Conservation (phyloP, 2,329 filamentous ascomycete genomes). For the Xylariaceae sp. region DNA sequence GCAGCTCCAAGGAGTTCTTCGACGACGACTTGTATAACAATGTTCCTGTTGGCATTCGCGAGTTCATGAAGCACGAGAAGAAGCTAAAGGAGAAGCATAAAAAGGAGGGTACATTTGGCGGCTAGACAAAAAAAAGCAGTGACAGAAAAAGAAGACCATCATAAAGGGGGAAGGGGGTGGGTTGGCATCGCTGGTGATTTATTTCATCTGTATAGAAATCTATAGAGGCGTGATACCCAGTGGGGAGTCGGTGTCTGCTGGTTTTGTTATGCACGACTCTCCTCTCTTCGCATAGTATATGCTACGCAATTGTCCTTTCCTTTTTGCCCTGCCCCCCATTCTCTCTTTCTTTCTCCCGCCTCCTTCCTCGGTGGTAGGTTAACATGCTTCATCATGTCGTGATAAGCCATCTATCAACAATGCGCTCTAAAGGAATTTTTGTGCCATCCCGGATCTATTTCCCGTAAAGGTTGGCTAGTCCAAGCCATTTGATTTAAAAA, state of each 20-base stretch:
- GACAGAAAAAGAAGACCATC: not conserved
- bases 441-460: constrained; percentile 2
- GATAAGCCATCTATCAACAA: constrained; percentile 13
- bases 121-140: constrained; percentile 26
- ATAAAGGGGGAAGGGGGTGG: not conserved
- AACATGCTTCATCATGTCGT: not conserved
- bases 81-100: constrained; percentile 70
- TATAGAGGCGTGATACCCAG: constrained; percentile 10
- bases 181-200: not conserved
- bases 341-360: not conserved
- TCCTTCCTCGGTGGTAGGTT: not conserved
- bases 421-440: constrained; percentile 6
- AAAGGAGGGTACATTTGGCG: constrained; percentile 47
- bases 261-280: not conserved
- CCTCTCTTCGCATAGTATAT: not conserved
- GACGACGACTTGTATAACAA: constrained; percentile 67
- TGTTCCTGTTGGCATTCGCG: constrained; percentile 86
- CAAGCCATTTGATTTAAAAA: too few species aligned
- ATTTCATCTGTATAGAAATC: constrained; percentile 1
- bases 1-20: constrained; percentile 48
- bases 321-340: not conserved
- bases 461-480: not conserved
- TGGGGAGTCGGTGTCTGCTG: not conserved
- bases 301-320: not conserved
- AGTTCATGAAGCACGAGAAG: constrained; percentile 98